Percentiles rank a stretch among this genome's conserved stretches.
Conservation (phyloP, 768 basidiomycete species). For the Suillus cothurnatus region DNA sequence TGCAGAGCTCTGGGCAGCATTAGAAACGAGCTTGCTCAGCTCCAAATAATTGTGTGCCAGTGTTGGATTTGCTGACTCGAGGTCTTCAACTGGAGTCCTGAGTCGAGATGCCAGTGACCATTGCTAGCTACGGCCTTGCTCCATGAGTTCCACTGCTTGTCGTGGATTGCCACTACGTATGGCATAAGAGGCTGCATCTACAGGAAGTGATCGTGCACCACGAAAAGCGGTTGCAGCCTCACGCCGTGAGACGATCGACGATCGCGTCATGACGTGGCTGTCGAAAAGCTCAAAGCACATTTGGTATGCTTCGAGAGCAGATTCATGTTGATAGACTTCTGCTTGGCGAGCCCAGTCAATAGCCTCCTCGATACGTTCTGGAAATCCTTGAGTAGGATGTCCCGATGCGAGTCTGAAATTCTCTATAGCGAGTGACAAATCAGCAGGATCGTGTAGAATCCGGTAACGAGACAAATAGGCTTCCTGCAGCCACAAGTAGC, state of each 20-base stretch:
- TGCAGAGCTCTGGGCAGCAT: not conserved
- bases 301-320: no score
- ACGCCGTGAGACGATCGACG: not conserved
- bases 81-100: slow-evolving; percentile 16
- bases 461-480: not conserved
- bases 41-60: not conserved
- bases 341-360: no score
- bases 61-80: not conserved
- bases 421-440: not conserved
- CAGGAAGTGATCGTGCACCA: not conserved
- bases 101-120: slow-evolving; percentile 31
- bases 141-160: slow-evolving; percentile 28
- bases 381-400: not conserved
- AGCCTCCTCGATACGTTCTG: not conserved
- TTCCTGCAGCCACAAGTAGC: not conserved
- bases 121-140: slow-evolving; percentile 20
- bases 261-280: not conserved
- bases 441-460: not conserved
- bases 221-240: not conserved
- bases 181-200: slow-evolving; percentile 16
- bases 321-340: no score
- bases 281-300: not conserved
- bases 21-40: not conserved
- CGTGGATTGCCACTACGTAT: slow-evolving; percentile 5
- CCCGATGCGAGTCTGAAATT: not conserved